Base-by-base conservation (phyloP, 495 filamentous ascomycete genomes). In the Hypoxylon fuscum region DNA sequence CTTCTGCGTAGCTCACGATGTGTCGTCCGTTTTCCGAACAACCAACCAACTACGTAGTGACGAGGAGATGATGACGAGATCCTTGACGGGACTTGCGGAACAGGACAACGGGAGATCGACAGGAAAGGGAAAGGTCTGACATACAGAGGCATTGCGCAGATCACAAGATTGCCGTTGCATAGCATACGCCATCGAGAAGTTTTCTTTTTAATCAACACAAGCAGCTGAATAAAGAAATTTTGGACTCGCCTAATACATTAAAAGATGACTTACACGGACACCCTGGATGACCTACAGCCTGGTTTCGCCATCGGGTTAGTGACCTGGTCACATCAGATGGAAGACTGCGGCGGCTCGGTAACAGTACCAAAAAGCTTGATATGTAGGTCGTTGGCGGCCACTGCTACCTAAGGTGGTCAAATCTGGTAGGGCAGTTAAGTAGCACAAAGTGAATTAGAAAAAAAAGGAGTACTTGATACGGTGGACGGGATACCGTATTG, bases 341-440 rank as follows among this genome's bases (percentile, higher is more conserved):
- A 45, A 47, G 41, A 60, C 31, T 61, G 62, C 52, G 35, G 62
- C 45, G 50, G 50, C 51, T 61, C 44, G 62, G 57, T 51, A 53
- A 59, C 55, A 38, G 62, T 56, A 66, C 63, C 50, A 61, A 62
- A 55, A 61, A 66, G 53, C 63, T 60, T 54, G 57, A 58, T 52
- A 66, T 66, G 46, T 66, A 61, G 51, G 51, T 57, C 40, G 34
- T 46, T 18, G 44, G 51, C 56, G 40, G 56, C 46, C 52, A 38
- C 38, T 66, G 35, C 56, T 22, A 66, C 51, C n/a, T n/a, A n/a
- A n/a, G n/a, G 51, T 48, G 53, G 31, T 31, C 12, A 12, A 31
- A 59, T 45, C 41, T 27, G 58, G 37, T 37, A 62, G 58, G 58
- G 50, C 42, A 42, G 51, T 15, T 27, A 40, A 21, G 37, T 35